A percentile compares a stretch with the other conserved stretches of the same genome.
phyloP scores from a whole-genome alignment of 257 asterid species.

The Osmanthus fragrans region DNA sequence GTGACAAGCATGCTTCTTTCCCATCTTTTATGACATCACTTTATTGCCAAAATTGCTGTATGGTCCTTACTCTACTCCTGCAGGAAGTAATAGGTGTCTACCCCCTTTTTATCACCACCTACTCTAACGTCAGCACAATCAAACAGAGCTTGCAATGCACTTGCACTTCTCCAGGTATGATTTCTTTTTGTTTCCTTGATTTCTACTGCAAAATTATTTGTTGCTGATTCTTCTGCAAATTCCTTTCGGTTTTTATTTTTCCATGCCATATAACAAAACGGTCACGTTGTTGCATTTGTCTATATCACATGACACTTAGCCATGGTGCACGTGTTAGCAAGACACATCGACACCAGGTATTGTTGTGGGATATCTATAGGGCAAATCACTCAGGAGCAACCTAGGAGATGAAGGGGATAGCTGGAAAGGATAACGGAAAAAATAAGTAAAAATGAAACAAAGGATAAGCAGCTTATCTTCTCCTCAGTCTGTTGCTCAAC shows the following conservation, averaged over 20 bases:
- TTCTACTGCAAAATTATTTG: not conserved
- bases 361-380: not conserved
- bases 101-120: constrained; percentile 36
- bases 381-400: not conserved
- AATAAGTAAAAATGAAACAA: not conserved
- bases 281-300: not conserved
- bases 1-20: not conserved
- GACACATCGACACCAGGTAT: not conserved
- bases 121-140: constrained; percentile 35
- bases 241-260: not conserved
- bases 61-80: constrained; percentile 7
- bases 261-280: not conserved
- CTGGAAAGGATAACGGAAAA: not conserved
- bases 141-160: constrained; percentile 37
- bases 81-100: constrained; percentile 41
- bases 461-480: not conserved
- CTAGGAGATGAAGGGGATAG: constrained; percentile 2
- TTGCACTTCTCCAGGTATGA: constrained; percentile 49
- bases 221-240: constrained; percentile 3
- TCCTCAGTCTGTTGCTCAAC: not conserved
- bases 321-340: not conserved
- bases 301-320: not conserved
- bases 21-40: not conserved
- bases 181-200: constrained; percentile 5
- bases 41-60: constrained; percentile 14